Percentiles rank a stretch among this genome's conserved stretches.
Evolutionary conservation across 2,329 filamentous ascomycete genomes (phyloP).

Genomic region (Mycosphaerella arachidis): DNA sequence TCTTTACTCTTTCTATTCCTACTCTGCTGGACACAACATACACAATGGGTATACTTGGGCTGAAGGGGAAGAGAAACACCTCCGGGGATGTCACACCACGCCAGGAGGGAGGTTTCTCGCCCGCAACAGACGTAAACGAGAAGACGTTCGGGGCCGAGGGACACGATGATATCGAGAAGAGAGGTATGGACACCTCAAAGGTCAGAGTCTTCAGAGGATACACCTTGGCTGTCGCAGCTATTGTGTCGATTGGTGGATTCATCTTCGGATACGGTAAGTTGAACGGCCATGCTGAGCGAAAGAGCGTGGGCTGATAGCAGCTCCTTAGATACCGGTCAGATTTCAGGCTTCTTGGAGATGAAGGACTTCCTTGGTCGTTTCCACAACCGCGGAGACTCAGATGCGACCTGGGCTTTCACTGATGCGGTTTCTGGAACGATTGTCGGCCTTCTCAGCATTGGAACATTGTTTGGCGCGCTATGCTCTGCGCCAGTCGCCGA

Average conservation of each 20-base stretch:
- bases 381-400: constrained; percentile 23
- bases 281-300: neutral
- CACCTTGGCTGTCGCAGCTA: constrained; percentile 32
- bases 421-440: constrained; percentile 60
- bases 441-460: constrained; percentile 55
- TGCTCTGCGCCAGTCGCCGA: constrained; percentile 59
- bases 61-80: neutral
- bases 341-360: constrained; percentile 60
- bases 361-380: constrained; percentile 54
- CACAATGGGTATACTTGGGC: neutral
- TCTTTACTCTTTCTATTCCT: neutral
- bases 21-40: neutral
- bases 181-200: constrained; percentile 19
- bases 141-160: constrained; percentile 6
- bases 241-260: constrained; percentile 36
- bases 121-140: neutral
- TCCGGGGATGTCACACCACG: constrained; percentile 7
- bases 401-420: constrained; percentile 43
- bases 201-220: constrained; percentile 25
- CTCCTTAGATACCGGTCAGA: constrained; percentile 53
- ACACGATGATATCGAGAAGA: constrained; percentile 22
- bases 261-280: constrained; percentile 38
- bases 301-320: constrained; percentile 1
- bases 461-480: constrained; percentile 56
- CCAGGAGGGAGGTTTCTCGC: constrained; percentile 6